Percentiles rank a stretch among this genome's conserved stretches.
phyloP scores from a whole-genome alignment of 2,329 filamentous ascomycete species.

The Gnomoniopsis sp. region DNA sequence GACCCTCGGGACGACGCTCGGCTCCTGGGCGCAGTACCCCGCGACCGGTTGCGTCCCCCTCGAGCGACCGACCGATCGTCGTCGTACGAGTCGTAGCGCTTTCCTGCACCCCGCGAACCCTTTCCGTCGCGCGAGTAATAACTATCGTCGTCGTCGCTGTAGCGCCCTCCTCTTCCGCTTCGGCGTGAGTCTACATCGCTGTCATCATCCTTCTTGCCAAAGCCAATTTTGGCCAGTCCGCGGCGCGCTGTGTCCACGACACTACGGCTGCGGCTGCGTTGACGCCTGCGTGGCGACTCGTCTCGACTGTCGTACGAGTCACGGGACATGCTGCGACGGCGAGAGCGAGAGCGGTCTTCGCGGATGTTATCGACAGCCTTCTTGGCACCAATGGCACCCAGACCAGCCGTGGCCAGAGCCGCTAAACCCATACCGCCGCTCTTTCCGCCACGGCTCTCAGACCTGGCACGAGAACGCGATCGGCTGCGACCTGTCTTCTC shows the following conservation, averaged over 20 bases:
- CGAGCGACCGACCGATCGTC: constrained; percentile 41
- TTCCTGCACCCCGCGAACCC: constrained; percentile 33
- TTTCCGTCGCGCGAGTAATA: constrained; percentile 36
- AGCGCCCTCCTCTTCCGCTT: constrained; percentile 25
- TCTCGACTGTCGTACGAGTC: constrained; percentile 45
- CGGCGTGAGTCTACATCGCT: constrained; percentile 23
- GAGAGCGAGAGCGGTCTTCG: constrained; percentile 46
- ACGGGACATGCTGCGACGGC: constrained; percentile 34
- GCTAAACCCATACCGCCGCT: constrained; percentile 52
- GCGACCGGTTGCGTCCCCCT: constrained; percentile 35
- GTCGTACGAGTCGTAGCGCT: constrained; percentile 39
- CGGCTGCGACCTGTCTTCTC: constrained; percentile 59
- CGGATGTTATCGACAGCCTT: constrained; percentile 45
- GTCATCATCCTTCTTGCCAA: constrained; percentile 45
- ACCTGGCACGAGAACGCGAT: constrained; percentile 67
- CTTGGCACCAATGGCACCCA: constrained; percentile 60
- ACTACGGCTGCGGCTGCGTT: constrained; percentile 59
- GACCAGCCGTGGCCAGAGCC: constrained; percentile 59
- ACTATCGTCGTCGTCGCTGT: constrained; percentile 43
- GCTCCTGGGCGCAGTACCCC: constrained; percentile 28
- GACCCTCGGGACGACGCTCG: constrained; percentile 39
- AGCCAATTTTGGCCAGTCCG: constrained; percentile 58
- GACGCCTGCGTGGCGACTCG: constrained; percentile 36
- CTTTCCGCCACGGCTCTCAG: constrained; percentile 48
- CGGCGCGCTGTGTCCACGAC: constrained; percentile 62